A percentile compares a stretch with the other conserved stretches of the same genome.
Evolutionary conservation across 306 rosid genomes (phyloP).

Genomic region (Oxytropis ochrocephala): DNA sequence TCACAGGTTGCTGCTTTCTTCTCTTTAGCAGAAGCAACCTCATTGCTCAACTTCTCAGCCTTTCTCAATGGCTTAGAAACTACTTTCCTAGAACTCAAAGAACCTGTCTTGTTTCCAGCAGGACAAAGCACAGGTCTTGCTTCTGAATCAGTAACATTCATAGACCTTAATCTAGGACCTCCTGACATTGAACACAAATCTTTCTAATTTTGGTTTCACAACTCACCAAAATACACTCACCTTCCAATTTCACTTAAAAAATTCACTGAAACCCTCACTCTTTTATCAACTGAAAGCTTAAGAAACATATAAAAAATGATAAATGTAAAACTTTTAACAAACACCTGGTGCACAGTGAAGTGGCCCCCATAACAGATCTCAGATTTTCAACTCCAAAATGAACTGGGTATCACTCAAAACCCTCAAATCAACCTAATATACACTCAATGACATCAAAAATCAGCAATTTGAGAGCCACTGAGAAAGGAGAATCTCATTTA

Average conservation of each 20-base stretch:
- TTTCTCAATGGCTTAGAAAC: constrained; percentile 54
- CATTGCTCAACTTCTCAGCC: constrained; percentile 42
- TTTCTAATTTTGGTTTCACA: not conserved
- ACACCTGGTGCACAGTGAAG: constrained; percentile 24
- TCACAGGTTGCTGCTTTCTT: constrained; percentile 36
- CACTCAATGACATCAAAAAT: constrained; percentile 16
- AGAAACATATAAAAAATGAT: constrained; percentile 8
- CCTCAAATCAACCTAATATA: constrained; percentile 7
- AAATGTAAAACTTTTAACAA: constrained; percentile 9
- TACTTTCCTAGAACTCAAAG: constrained; percentile 45
- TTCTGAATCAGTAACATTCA: constrained; percentile 75
- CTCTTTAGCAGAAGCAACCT: constrained; percentile 44
- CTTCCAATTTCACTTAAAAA: not conserved
- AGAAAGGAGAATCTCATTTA: constrained; percentile 20
- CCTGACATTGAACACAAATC: constrained; percentile 47
- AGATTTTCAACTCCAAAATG: constrained; percentile 27
- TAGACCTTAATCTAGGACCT: constrained; percentile 77
- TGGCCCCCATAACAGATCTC: constrained; percentile 46
- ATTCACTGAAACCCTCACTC: constrained; percentile 22
- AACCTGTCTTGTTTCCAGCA: constrained; percentile 63
- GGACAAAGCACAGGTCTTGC: constrained; percentile 65
- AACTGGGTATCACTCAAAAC: not conserved
- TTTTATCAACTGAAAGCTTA: constrained; percentile 19
- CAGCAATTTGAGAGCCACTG: constrained; percentile 24
- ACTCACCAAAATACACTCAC: constrained; percentile 17